phyloP scores from a whole-genome alignment of 306 rosid species.

The Pterocarpus macrocarpus region DNA sequence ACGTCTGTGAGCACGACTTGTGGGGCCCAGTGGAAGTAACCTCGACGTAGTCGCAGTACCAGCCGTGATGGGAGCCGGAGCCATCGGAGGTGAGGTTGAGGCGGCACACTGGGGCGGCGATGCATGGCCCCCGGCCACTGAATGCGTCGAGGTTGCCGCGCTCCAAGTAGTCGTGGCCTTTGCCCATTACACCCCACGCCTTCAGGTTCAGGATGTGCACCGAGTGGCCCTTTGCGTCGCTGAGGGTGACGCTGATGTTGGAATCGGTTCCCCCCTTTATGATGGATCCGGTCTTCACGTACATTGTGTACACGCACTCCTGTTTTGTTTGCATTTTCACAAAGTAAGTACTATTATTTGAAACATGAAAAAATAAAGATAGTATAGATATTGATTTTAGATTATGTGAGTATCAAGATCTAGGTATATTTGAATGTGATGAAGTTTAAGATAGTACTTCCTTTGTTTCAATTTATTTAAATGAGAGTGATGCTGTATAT shows the following conservation, averaged over 20 bases:
- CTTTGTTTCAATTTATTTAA: no score
- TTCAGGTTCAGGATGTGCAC: conserved; percentile 23
- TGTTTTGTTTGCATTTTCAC: background rate
- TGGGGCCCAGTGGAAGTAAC: conserved; percentile 49
- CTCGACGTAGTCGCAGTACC: conserved; percentile 51
- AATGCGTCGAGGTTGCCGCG: conserved; percentile 47
- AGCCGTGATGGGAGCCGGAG: conserved; percentile 42
- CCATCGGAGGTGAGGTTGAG: conserved; percentile 54
- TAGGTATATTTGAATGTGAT: no score
- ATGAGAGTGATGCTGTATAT: no score
- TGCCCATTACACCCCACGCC: conserved; percentile 41
- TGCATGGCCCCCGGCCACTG: conserved; percentile 46
- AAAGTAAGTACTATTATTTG: no score
- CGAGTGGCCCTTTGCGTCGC: background rate
- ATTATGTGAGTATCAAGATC: no score
- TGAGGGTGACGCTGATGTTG: conserved; percentile 26
- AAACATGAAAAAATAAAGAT: no score
- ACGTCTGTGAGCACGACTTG: conserved; percentile 34
- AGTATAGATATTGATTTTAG: no score
- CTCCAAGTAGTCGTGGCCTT: conserved; percentile 39
- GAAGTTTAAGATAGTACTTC: no score
- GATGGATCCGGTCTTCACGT: conserved; percentile 48
- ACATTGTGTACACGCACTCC: conserved; percentile 49
- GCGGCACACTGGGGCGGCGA: conserved; percentile 27
- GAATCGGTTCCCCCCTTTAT: conserved; percentile 47